Evolutionary conservation across 805 yeast species (phyloP), one percentile per base, ranked within the genome.

Genomic region (Candida verbasci): DNA sequence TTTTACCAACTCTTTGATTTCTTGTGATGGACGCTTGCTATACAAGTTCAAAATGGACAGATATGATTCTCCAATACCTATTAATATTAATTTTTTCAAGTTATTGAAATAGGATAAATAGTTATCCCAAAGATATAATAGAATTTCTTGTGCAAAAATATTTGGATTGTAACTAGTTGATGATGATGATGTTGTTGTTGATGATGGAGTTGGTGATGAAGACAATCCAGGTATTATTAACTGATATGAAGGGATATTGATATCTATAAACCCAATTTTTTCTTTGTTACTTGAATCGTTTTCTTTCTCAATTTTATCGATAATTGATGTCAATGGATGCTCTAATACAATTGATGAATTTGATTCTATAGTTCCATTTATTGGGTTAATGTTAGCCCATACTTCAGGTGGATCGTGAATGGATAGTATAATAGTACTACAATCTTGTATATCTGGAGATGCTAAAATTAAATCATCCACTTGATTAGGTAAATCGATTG

Each of bases 401-500:
- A 93, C 72, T 41, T 87, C 89, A 6, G 96, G 86, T 3, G 97
- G 86, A 51, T 89, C 97, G 58, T 89, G 97, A 14, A 89, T 77
- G 6, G 86, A 56, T 7, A 91, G 64, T 8, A 88, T 62, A 5
- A 89, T 58, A 6, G 82, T 76, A n/a, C 76, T 72, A 25, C 80
- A 63, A 9, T 75, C 73, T 54, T 77, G 77, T 17, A 89, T 72
- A 38, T 77, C 72, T 9, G 86, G 80, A 10, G 89, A 74, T n/a
- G 89, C 80, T 31, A 86, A 53, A 9, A 82, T 77, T 47, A 76
- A 81, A 54, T 76, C 85, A 38, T 74, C 84, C 49, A 70, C 66
- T 24, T 74, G 75, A 4, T 67, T 47, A 1, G 83, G 76, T 18
- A 62, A 52, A 18, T 67, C 70, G 9, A 66, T 55, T 9, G 65